Conservation (phyloP, 1,139 yeast species). For the Hyphopichia khmerensis region DNA sequence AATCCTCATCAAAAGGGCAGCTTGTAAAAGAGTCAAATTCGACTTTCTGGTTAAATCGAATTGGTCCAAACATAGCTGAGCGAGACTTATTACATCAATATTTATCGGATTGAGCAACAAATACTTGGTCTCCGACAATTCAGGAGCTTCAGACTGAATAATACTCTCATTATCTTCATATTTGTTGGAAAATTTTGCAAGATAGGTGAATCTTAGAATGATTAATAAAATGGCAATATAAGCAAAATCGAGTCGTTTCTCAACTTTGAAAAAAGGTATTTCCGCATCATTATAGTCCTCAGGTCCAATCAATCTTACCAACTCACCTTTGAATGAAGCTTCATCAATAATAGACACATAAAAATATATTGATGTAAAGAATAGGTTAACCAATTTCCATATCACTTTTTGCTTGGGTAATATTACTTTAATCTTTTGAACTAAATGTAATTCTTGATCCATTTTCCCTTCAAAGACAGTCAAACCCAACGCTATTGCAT, state of each 20-base stretch:
- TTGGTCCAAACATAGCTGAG: constrained; percentile 26
- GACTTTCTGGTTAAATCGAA: constrained; percentile 20
- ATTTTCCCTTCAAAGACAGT: constrained; percentile 22
- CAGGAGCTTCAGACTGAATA: constrained; percentile 14
- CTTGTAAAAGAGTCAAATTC: constrained; percentile 22
- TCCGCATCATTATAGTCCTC: constrained; percentile 17
- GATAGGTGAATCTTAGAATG: constrained; percentile 40
- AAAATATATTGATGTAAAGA: constrained; percentile 39
- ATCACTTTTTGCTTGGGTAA: constrained; percentile 39
- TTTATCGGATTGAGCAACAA: constrained; percentile 27
- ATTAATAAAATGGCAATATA: constrained; percentile 41
- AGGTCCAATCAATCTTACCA: constrained; percentile 25
- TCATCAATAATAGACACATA: constrained; percentile 46
- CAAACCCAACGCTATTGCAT: constrained; percentile 20
- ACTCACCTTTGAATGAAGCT: constrained; percentile 13
- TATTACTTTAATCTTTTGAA: constrained; percentile 25
- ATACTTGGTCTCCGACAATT: constrained; percentile 19
- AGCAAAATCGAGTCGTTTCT: constrained; percentile 47
- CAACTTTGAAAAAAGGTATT: constrained; percentile 22
- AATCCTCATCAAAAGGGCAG: constrained; percentile 39
- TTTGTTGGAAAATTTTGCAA: constrained; percentile 30
- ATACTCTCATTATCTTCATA: constrained; percentile 7
- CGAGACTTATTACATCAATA: constrained; percentile 24
- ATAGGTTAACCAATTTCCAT: constrained; percentile 41
- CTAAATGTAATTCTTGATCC: constrained; percentile 24